Conservation (phyloP, 2,329 filamentous ascomycete genomes). For the Rugonectria rugulosa region DNA sequence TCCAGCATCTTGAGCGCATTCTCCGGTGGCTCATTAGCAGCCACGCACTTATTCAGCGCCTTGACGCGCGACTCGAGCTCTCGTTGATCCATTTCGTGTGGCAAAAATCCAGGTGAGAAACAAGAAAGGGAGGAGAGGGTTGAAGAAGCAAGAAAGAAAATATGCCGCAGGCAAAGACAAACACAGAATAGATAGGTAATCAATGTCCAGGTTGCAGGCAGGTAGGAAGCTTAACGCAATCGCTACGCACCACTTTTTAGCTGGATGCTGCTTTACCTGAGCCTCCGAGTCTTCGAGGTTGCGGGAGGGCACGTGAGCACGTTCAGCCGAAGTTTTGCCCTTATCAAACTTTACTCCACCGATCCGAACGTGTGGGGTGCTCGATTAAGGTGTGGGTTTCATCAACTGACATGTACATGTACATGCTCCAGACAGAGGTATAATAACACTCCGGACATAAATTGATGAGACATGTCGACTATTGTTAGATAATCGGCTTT, state of each 20-base stretch:
- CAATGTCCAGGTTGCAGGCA: no score
- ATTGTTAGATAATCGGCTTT: no score
- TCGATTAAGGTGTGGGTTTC: no score
- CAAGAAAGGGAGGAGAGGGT: neutral
- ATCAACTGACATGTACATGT: no score
- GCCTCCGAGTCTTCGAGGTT: neutral
- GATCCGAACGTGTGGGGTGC: no score
- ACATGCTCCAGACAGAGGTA: no score
- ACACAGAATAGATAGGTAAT: neutral
- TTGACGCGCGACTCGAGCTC: constrained; percentile 81
- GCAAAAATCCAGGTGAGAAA: constrained; percentile 12
- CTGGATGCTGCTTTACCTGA: constrained; percentile 1
- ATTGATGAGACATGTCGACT: no score
- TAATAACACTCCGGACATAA: no score
- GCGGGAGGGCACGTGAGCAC: constrained; percentile 15
- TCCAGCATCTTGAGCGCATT: constrained; percentile 78
- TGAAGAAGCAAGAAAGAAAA: constrained; percentile 1
- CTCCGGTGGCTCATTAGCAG: constrained; percentile 75
- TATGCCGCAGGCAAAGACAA: no score
- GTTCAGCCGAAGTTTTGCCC: constrained; percentile 14
- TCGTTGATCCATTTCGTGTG: constrained; percentile 76
- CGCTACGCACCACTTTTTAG: constrained; percentile 23
- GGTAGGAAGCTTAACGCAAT: no score
- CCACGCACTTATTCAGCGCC: constrained; percentile 80
- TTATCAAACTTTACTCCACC: no score